Conservation (phyloP, 2,329 filamentous ascomycete species). For the Ceratocystis eucalypticola region DNA sequence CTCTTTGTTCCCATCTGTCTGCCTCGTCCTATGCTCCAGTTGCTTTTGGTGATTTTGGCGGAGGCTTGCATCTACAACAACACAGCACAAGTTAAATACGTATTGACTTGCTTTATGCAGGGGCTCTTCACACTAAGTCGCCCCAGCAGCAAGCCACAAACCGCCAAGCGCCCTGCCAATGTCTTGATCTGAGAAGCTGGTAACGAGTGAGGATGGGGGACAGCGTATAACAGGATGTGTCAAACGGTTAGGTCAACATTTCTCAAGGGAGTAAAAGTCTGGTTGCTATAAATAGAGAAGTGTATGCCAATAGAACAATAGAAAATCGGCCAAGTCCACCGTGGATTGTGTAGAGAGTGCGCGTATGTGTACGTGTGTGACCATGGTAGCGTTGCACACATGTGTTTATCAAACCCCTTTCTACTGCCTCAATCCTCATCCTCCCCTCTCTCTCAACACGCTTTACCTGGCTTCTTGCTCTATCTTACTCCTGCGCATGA, state of each 20-base stretch:
- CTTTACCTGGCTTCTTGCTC: background rate
- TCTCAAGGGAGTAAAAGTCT: background rate
- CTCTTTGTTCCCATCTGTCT: background rate
- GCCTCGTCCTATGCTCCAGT: background rate
- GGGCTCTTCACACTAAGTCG: background rate
- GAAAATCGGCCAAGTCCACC: background rate
- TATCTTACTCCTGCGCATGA: constrained; percentile 29
- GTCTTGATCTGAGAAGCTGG: background rate
- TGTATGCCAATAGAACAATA: background rate
- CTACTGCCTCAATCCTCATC: background rate
- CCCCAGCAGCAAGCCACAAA: background rate
- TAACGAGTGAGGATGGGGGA: background rate
- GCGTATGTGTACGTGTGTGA: background rate
- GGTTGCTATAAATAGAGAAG: background rate
- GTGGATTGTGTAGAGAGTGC: background rate
- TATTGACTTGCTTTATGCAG: background rate
- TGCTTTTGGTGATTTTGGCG: background rate
- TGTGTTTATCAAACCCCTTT: background rate
- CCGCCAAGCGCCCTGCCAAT: background rate
- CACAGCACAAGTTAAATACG: background rate
- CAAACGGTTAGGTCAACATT: background rate
- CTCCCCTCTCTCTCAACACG: background rate
- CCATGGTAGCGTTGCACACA: background rate
- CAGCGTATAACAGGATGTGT: background rate
- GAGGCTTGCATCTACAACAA: background rate